Evolutionary conservation across 2,329 filamentous ascomycete genomes (phyloP), one percentile per base, ranked within the genome.

Genomic region (Plectosphaerella plurivora): DNA sequence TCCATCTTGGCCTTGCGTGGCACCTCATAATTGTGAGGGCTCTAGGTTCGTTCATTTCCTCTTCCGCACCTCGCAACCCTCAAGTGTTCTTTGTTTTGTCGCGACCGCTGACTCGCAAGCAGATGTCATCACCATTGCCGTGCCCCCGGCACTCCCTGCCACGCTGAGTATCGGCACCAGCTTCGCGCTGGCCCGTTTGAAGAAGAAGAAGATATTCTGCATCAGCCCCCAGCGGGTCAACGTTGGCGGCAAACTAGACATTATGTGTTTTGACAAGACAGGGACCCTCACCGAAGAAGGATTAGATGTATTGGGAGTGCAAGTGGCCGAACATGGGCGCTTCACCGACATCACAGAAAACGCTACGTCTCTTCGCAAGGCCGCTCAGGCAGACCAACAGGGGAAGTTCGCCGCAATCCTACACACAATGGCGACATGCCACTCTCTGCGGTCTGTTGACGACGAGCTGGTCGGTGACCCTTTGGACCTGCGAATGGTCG

Each of bases 241-340:
- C 63, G 91, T 99, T 6, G 94, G 89, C 15, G 94, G 95, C 48
- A 97, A 97, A 69, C 74, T 99, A 4, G 94, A 99, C 65, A 83
- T 97, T 11, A 89, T 99, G 72, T 97, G 93, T 69, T 99, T 99
- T 59, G 94, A 99, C 72, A 99, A 99, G 73, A 99, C 94, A 1
- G 94, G 94, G n/a, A 99, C 94, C 0, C 74, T 99, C 51, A 99
- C 94, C 0, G 94, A 97, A 69, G 94, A 99, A 67, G 94, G 94
- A 0, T 73, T 99, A 42, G 95, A 99, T 67, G 90, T 99, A 16
- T 78, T 99, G 12, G 94, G 94, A 12, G 84, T 96, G 18, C 84
- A 91, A 35, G 84, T 94, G 7, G 90, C 91, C 10, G 83, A 87
- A 52, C 69, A 72, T 4, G 75, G 79, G 41, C 72, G 81, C 50